Evolutionary conservation across 345 rosid species (phyloP).

Genomic region (Cardamine chenopodiifolia): DNA sequence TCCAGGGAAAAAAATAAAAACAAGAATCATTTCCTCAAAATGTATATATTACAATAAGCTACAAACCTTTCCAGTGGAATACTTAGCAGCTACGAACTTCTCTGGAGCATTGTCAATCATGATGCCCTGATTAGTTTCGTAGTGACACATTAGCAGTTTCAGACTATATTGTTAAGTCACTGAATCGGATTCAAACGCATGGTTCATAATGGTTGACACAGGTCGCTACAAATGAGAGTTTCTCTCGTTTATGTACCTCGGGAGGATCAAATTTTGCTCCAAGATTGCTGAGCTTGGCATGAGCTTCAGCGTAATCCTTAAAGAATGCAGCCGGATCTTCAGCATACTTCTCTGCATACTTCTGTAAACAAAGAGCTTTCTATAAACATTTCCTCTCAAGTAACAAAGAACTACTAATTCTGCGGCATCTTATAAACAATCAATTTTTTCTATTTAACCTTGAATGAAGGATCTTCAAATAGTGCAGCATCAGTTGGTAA

Average conservation of each 20-base stretch:
- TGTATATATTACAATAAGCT: not conserved
- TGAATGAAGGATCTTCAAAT: conserved; percentile 92
- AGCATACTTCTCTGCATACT: conserved; percentile 87
- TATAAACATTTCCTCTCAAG: not conserved
- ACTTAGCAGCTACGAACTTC: conserved; percentile 89
- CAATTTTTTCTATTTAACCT: conserved; percentile 45
- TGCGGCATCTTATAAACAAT: not conserved
- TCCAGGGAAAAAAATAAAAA: not conserved
- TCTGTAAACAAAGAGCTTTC: conserved; percentile 48
- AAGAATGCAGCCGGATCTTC: conserved; percentile 82
- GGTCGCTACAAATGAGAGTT: not conserved
- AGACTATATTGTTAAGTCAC: conserved; percentile 5
- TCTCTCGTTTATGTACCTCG: conserved; percentile 55
- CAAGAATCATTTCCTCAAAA: not conserved
- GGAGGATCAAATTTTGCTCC: conserved; percentile 96
- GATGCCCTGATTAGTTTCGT: conserved; percentile 60
- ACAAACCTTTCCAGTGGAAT: conserved; percentile 79
- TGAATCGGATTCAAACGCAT: not conserved
- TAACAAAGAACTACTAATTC: not conserved
- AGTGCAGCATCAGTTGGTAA: conserved; percentile 93
- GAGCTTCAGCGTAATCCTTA: conserved; percentile 96
- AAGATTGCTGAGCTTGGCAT: conserved; percentile 89
- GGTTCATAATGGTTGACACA: not conserved
- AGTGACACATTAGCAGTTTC: conserved; percentile 6
- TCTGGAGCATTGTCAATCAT: conserved; percentile 64